Percentiles rank a stretch among this genome's conserved stretches.
Evolutionary conservation across 192 early-diverging fungal genomes (phyloP).

Genomic region (Linnemannia schmuckeri): DNA sequence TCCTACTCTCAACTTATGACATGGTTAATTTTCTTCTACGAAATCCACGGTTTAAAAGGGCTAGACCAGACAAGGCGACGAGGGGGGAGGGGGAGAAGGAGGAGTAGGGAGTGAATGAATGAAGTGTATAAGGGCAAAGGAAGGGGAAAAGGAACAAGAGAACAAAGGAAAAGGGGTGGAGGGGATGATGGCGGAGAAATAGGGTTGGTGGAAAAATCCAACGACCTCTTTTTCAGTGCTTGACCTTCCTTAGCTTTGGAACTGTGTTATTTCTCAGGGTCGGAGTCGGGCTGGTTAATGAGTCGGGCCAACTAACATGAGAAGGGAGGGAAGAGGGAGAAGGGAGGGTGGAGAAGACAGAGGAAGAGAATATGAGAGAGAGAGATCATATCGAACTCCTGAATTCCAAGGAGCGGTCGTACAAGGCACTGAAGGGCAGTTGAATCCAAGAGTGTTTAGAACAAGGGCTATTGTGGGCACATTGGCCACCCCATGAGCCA

Average conservation of each 20-base stretch:
- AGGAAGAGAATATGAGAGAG: neutral
- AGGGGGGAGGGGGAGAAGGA: neutral
- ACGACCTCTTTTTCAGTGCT: neutral
- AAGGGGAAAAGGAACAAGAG: neutral
- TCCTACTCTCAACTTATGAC: no score
- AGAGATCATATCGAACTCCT: slow-evolving; percentile 6
- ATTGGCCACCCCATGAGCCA: neutral
- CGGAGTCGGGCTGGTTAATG: no score
- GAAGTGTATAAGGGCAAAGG: neutral
- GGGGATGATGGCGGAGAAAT: neutral
- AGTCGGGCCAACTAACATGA: neutral
- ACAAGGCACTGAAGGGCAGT: neutral
- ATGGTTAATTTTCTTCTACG: no score
- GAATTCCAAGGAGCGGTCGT: slow-evolving; percentile 2
- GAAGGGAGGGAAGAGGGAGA: neutral
- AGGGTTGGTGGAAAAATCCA: neutral
- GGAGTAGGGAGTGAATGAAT: neutral
- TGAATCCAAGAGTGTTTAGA: neutral
- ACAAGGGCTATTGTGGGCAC: neutral
- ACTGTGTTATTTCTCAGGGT: neutral
- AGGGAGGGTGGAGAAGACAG: neutral
- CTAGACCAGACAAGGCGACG: no score
- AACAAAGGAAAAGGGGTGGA: neutral
- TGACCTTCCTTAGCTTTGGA: neutral
- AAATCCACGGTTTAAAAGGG: no score